Base-by-base conservation (phyloP, 2,329 filamentous ascomycete species). In the Myriosclerotinia duriaeana region DNA sequence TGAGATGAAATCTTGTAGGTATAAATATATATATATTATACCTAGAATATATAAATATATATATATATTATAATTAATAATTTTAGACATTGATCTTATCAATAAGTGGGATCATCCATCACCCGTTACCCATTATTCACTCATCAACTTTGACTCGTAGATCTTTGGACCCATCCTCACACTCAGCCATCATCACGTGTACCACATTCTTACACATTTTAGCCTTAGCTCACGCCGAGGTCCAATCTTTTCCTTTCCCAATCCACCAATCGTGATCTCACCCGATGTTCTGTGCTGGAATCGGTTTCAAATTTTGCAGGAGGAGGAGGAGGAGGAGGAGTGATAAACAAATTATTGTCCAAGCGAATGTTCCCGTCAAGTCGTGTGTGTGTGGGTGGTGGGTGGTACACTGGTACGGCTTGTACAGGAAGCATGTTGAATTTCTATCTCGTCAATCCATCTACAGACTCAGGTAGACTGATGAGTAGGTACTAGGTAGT, bases 221-320 rank as follows among this genome's bases (percentile, higher is more conserved):
- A 15, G 5, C 12, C 22, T 30, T 14, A 30, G 34, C 4, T 20
- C 1, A 1, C n/a, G 12, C 20, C 44, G 58, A 22, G 34, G 44
- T 62, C 59, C 59, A 53, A 40, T 59, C 17, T 40, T 30, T 26
- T 26, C 5, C 5, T 38, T 8, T n/a, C n/a, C n/a, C 15, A 8
- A 7, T 12, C 20, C 15, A 2, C 59, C 46, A 62, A 62, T 62
- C 22, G 12, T 62, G 11, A 42, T 30, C 48, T 40, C 38, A 62
- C 59, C 46, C 48, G 59, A 62, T 62, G 59, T 62, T 62, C 48
- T 40, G 36, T 62, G 36, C 59, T 38, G 59, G 14, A n/a, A n/a
- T n/a, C n/a, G 40, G 44, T 62, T 60, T 60, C 42, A 53, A 52
- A 62, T 6, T 36, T 52, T n/a, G n/a, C n/a, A n/a, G n/a, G n/a